phyloP scores from a whole-genome alignment of 257 asterid genomes.

The Petunia secreta region DNA sequence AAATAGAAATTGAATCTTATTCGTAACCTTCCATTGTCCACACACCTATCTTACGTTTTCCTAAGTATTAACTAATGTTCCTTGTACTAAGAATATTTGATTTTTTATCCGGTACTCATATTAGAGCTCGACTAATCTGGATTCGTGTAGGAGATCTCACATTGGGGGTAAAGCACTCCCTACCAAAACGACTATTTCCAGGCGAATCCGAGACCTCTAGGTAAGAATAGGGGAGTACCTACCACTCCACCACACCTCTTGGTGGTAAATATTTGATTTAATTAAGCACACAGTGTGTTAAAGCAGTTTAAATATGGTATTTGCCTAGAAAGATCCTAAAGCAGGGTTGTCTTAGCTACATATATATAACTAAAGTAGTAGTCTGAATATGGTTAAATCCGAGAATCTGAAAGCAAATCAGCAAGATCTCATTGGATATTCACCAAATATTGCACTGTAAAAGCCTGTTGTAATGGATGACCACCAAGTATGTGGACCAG shows the following conservation, averaged over 20 bases:
- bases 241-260: no score
- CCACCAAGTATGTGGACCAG: neutral
- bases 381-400: neutral
- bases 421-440: slow-evolving; percentile 6
- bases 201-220: no score
- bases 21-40: no score
- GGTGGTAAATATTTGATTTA: neutral
- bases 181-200: no score
- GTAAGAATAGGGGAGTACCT: no score
- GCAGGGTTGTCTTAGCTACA: no score
- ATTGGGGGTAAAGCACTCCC: no score
- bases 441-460: neutral
- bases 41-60: neutral
- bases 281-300: neutral
- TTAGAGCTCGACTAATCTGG: no score
- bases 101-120: no score
- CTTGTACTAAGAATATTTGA: neutral
- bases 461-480: neutral
- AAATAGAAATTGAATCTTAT: no score
- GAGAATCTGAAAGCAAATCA: no score
- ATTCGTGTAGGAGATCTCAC: no score
- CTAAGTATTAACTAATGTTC: neutral
- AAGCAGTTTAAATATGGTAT: neutral
- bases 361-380: neutral
- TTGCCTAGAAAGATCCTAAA: neutral